phyloP scores from a whole-genome alignment of 2,329 filamentous ascomycete species.

The Xylariaceae sp. region DNA sequence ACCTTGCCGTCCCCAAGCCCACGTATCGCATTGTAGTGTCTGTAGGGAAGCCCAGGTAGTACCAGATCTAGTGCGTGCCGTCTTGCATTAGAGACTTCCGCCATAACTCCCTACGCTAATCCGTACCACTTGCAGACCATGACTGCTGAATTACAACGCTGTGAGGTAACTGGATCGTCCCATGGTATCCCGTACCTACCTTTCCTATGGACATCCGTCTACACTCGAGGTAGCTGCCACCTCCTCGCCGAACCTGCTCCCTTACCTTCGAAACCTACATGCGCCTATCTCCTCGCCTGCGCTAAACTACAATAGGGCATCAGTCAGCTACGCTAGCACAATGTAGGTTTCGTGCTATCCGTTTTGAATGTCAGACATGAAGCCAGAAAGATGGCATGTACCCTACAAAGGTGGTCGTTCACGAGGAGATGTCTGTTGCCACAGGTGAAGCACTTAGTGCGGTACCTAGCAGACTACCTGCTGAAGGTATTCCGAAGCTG shows the following conservation, averaged over 20 bases:
- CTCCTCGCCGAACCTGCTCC: no score
- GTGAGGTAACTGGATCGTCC: background rate
- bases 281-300: background rate
- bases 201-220: background rate
- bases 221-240: no score
- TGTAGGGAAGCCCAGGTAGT: background rate
- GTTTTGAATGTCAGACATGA: background rate
- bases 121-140: background rate
- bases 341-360: background rate
- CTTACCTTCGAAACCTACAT: no score
- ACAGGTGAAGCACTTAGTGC: no score
- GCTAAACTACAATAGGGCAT: background rate
- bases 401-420: no score
- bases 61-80: background rate
- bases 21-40: background rate
- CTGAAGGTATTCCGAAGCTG: background rate
- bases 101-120: background rate
- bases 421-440: no score
- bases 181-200: background rate
- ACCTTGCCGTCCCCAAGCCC: background rate
- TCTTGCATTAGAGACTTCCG: background rate
- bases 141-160: background rate
- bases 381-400: no score
- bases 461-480: no score
- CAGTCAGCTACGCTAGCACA: no score